Conservation (phyloP, 805 yeast genomes). For the Candida ficus region DNA sequence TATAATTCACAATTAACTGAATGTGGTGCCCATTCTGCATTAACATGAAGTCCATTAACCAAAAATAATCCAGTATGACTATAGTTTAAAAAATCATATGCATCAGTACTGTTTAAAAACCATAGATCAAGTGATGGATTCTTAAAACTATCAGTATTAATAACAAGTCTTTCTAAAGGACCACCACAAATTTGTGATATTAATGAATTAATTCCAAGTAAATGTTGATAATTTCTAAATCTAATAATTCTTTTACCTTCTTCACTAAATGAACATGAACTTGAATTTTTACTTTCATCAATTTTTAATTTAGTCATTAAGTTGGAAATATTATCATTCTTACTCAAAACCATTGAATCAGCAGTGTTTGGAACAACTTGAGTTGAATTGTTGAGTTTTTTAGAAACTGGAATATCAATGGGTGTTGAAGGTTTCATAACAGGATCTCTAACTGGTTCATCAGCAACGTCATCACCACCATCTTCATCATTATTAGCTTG, state of each 20-base stretch:
- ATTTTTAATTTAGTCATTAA: not conserved
- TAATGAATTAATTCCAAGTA: conserved; percentile 44
- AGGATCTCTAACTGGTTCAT: not conserved
- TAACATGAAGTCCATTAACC: conserved; percentile 51
- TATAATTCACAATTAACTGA: not conserved
- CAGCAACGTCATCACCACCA: not conserved
- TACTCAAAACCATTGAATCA: conserved; percentile 1
- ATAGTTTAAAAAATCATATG: conserved; percentile 47
- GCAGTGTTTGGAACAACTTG: conserved; percentile 6
- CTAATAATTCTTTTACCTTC: conserved; percentile 29
- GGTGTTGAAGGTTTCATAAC: conserved; percentile 1
- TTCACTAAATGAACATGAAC: not conserved
- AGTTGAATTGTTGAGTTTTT: not conserved
- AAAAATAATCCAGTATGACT: conserved; percentile 48
- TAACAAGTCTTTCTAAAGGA: conserved; percentile 49
- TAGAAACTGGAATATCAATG: not conserved
- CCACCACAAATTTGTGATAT: conserved; percentile 63
- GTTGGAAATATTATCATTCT: conserved; percentile 2
- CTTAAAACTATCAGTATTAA: conserved; percentile 20
- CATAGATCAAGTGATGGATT: conserved; percentile 36
- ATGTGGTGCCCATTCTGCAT: conserved; percentile 40
- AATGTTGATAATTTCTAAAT: conserved; percentile 34
- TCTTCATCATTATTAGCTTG: not conserved
- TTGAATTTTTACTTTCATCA: not conserved
- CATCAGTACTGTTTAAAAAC: conserved; percentile 50